These are phyloP conservation scores for Cyberlindnera petersonii DNA, from an alignment of 805 yeast genomes.

Conservation along the genomic window DNA sequence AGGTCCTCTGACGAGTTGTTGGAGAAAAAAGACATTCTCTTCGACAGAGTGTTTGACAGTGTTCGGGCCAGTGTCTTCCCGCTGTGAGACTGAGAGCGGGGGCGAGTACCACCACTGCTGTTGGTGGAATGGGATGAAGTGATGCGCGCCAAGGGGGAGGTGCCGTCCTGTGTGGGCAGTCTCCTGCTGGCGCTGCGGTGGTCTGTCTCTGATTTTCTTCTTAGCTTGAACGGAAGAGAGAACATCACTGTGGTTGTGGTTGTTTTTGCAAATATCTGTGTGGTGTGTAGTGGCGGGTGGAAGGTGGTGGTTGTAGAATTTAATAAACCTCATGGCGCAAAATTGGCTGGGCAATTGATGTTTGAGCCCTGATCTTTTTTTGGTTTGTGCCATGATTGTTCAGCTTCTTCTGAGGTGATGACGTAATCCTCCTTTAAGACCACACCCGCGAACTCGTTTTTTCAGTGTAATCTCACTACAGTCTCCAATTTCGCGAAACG, in stretches of 20 bases:
- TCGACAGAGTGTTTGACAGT: constrained; percentile 13
- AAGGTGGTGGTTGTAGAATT: too few relatives aligned
- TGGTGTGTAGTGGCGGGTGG: background rate
- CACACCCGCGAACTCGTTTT: too few relatives aligned
- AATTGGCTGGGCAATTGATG: too few relatives aligned
- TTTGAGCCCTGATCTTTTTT: too few relatives aligned
- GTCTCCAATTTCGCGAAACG: too few relatives aligned
- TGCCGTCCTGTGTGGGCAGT: background rate
- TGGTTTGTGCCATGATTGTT: too few relatives aligned
- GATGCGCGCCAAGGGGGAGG: constrained; percentile 1
- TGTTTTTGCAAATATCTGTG: background rate
- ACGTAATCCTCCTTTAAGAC: too few relatives aligned
- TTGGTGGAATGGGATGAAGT: constrained; percentile 2
- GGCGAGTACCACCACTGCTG: background rate
- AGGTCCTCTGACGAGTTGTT: constrained; percentile 17
- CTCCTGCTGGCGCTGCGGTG: constrained; percentile 4
- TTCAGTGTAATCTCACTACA: too few relatives aligned
- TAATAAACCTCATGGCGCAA: too few relatives aligned
- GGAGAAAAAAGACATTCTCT: constrained; percentile 20
- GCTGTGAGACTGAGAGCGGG: constrained; percentile 12
- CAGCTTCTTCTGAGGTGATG: too few relatives aligned
- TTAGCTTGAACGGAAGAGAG: constrained; percentile 12
- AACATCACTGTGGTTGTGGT: constrained; percentile 7
- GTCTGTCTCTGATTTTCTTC: constrained; percentile 14
- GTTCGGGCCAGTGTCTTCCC: constrained; percentile 3